Evolutionary conservation across 2,329 filamentous ascomycete species (phyloP).

Genomic region (Curvularia spicifera): DNA sequence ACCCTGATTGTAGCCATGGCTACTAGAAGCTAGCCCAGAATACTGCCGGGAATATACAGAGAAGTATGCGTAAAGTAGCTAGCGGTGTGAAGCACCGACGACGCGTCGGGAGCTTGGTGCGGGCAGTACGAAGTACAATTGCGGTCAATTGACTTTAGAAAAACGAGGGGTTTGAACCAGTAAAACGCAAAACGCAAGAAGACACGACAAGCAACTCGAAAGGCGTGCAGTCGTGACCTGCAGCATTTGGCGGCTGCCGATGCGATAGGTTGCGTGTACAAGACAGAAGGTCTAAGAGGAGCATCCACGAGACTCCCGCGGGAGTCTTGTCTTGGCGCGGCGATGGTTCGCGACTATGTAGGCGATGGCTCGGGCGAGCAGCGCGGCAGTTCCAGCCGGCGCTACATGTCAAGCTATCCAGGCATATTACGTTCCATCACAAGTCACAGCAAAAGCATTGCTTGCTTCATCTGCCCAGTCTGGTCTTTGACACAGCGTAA

Average conservation of each 20-base stretch:
- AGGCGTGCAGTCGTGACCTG: constrained; percentile 8
- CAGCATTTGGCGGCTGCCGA: constrained; percentile 12
- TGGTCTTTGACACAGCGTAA: background rate
- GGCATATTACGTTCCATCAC: background rate
- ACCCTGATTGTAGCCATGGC: constrained; percentile 40
- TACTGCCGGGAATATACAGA: background rate
- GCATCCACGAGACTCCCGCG: constrained; percentile 2
- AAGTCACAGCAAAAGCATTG: background rate
- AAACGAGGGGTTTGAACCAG: constrained; percentile 15
- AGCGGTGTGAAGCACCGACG: constrained; percentile 14
- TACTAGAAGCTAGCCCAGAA: constrained; percentile 11
- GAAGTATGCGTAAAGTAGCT: constrained; percentile 6
- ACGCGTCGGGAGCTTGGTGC: constrained; percentile 21
- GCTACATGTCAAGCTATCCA: constrained; percentile 1
- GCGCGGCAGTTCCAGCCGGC: constrained; percentile 4
- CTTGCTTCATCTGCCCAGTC: background rate
- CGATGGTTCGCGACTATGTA: constrained; percentile 6
- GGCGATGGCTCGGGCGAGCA: constrained; percentile 12
- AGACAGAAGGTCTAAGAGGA: background rate
- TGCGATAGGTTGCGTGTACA: constrained; percentile 9
- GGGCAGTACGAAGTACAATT: constrained; percentile 8
- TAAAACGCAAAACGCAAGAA: constrained; percentile 10
- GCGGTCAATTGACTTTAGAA: constrained; percentile 15
- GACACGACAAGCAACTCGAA: constrained; percentile 6
- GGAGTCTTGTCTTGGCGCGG: constrained; percentile 6